Evolutionary conservation across 257 asterid genomes (phyloP).

Genomic region (Gentiana dahurica): DNA sequence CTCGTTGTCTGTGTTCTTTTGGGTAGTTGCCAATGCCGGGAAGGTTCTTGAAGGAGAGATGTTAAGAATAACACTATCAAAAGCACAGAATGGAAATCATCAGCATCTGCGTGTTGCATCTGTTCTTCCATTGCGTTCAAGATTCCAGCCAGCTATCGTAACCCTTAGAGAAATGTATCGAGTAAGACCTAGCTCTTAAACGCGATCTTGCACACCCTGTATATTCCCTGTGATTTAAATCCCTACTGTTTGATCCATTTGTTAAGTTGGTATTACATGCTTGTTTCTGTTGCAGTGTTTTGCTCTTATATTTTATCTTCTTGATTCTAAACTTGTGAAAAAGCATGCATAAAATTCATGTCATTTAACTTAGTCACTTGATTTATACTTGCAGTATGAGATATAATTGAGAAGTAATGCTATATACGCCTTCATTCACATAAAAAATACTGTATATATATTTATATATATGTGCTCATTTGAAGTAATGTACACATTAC

Average conservation of each 20-base stretch:
- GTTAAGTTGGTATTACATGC: neutral
- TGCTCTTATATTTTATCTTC: neutral
- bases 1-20: constrained; percentile 5
- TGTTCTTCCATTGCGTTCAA: constrained; percentile 52
- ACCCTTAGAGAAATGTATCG: constrained; percentile 44
- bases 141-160: constrained; percentile 59
- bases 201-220: neutral
- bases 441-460: too few relatives aligned
- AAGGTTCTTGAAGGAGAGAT: constrained; percentile 74
- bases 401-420: too few relatives aligned
- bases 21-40: constrained; percentile 40
- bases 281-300: neutral
- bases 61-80: constrained; percentile 58
- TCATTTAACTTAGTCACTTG: too few relatives aligned
- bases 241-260: neutral
- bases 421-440: too few relatives aligned
- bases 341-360: too few relatives aligned
- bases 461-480: too few relatives aligned
- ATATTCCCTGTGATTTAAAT: neutral
- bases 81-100: constrained; percentile 74
- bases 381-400: too few relatives aligned
- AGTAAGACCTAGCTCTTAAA: constrained; percentile 21
- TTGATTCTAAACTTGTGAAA: too few relatives aligned
- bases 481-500: too few relatives aligned
- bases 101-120: constrained; percentile 72